A percentile compares a stretch with the other conserved stretches of the same genome.
These are phyloP conservation scores for Zizania palustris DNA, from an alignment of 202 grass and related monocot genomes.

Conservation along the genomic window DNA sequence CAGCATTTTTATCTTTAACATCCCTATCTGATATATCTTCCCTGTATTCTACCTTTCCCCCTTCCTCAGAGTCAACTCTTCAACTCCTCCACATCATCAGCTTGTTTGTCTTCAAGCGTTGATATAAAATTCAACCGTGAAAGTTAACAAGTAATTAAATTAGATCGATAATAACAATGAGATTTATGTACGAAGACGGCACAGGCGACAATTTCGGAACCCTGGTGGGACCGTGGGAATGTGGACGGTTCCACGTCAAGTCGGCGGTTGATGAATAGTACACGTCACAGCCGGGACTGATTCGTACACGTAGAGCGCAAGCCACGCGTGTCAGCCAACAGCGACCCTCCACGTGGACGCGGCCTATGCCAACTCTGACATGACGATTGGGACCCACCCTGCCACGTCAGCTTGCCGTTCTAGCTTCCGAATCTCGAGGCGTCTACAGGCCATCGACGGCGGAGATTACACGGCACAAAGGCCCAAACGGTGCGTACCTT, in stretches of 20 bases:
- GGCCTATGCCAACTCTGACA: neutral
- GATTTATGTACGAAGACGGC: too few relatives aligned
- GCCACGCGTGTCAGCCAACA: slow-evolving; percentile 46
- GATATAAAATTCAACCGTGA: too few relatives aligned
- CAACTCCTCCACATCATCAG: too few relatives aligned
- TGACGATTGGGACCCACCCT: neutral
- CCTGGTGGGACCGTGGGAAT: neutral
- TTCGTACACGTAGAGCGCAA: neutral
- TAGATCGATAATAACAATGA: too few relatives aligned
- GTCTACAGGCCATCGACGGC: neutral
- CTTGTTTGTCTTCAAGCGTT: too few relatives aligned
- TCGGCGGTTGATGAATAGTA: neutral
- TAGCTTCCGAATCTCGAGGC: slow-evolving; percentile 1
- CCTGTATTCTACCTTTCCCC: too few relatives aligned
- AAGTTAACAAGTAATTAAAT: too few relatives aligned
- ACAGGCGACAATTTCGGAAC: neutral
- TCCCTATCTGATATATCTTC: too few relatives aligned
- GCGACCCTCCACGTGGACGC: neutral
- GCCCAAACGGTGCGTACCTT: neutral
- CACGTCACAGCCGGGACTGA: slow-evolving; percentile 10
- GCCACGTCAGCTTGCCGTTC: too few relatives aligned
- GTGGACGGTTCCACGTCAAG: slow-evolving; percentile 22
- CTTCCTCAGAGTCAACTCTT: too few relatives aligned
- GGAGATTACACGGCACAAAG: too few relatives aligned
- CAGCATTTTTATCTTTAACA: too few relatives aligned